Evolutionary conservation across 805 yeast genomes (phyloP).

Genomic region (Myxozyma udenii): DNA sequence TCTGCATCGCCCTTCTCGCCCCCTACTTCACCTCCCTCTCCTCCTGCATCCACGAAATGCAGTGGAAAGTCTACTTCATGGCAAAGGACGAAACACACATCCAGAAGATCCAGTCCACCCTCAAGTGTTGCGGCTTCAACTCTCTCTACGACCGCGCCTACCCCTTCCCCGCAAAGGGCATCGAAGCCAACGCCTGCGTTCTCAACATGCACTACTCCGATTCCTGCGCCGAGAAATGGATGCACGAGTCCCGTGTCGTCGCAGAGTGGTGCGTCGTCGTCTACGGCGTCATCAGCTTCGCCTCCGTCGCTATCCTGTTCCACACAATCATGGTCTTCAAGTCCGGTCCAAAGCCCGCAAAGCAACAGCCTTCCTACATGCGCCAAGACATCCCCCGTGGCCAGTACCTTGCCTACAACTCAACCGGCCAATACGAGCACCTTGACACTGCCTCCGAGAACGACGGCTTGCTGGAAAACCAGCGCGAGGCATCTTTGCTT

Average conservation of each 20-base stretch:
- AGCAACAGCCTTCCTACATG: too few relatives aligned
- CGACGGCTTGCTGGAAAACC: too few relatives aligned
- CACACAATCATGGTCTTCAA: conserved; percentile 21
- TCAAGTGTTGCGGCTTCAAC: conserved; percentile 25
- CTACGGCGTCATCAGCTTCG: conserved; percentile 8
- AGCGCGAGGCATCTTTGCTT: too few relatives aligned
- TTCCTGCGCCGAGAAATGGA: conserved; percentile 17
- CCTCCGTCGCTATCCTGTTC: conserved; percentile 6
- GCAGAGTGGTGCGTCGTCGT: conserved; percentile 23
- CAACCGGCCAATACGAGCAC: too few relatives aligned
- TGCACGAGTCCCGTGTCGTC: conserved; percentile 18
- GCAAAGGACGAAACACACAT: conserved; percentile 4
- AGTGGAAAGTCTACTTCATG: conserved; percentile 9
- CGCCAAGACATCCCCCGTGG: too few relatives aligned
- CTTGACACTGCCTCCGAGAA: too few relatives aligned
- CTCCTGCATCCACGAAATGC: conserved; percentile 17
- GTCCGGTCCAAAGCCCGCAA: too few relatives aligned
- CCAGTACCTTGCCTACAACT: too few relatives aligned
- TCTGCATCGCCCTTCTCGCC: conserved; percentile 16
- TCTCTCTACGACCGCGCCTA: conserved; percentile 20
- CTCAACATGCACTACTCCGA: conserved; percentile 13
- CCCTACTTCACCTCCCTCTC: conserved; percentile 18
- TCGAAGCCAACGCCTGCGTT: conserved; percentile 16
- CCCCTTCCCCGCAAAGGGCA: conserved; percentile 15
- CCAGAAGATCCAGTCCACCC: conserved; percentile 14